A percentile compares a stretch with the other conserved stretches of the same genome.
These are phyloP conservation scores for Yamadazyma pseudoaaseri DNA, from an alignment of 1,139 yeast species.

Conservation along the genomic window DNA sequence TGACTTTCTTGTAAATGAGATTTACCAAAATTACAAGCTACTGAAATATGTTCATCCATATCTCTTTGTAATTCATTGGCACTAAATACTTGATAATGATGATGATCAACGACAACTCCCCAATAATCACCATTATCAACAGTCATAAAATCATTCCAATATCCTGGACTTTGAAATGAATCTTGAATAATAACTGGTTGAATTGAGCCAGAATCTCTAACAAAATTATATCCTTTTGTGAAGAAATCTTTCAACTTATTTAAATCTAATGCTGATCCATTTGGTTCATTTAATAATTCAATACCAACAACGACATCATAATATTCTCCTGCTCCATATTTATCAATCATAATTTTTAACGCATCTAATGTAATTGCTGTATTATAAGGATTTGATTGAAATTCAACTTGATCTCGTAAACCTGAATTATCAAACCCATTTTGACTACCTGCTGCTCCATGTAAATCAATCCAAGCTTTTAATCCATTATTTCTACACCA, in stretches of 20 bases:
- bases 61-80: conserved; percentile 54
- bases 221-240: conserved; percentile 50
- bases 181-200: conserved; percentile 66
- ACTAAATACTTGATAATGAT: conserved; percentile 85
- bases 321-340: conserved; percentile 66
- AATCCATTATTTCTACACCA: conserved; percentile 69
- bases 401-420: conserved; percentile 59
- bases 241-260: conserved; percentile 57
- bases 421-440: conserved; percentile 98
- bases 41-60: conserved; percentile 59
- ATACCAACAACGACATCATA: conserved; percentile 78
- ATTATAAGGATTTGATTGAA: conserved; percentile 52
- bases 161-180: conserved; percentile 63
- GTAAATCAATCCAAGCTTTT: conserved; percentile 89
- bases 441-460: conserved; percentile 97
- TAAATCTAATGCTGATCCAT: conserved; percentile 67
- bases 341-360: conserved; percentile 43
- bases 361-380: conserved; percentile 52
- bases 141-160: conserved; percentile 57
- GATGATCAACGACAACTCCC: conserved; percentile 84
- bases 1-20: conserved; percentile 53
- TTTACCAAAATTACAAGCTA: conserved; percentile 65
- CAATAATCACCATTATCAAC: conserved; percentile 40
- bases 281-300: conserved; percentile 86
- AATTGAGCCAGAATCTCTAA: conserved; percentile 48